Evolutionary conservation across 2,329 filamentous ascomycete species (phyloP).

Genomic region (Ceratocystis albifundus): DNA sequence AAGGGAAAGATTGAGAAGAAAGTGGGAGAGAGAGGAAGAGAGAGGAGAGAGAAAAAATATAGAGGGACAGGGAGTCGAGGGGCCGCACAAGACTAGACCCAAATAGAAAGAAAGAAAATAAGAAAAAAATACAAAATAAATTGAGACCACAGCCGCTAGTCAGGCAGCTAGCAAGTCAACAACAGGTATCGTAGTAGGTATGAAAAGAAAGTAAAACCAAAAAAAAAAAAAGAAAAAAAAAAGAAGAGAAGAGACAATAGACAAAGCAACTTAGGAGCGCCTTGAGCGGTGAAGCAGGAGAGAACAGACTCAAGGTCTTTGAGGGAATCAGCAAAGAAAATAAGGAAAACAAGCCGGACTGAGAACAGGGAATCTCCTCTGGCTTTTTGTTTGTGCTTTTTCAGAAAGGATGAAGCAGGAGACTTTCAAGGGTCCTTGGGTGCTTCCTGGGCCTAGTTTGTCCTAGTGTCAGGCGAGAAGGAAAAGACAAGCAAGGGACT

Average conservation of each 20-base stretch:
- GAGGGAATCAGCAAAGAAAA: not conserved
- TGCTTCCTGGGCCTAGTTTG: constrained; percentile 5
- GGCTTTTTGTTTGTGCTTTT: constrained; percentile 3
- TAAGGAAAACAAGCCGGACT: not conserved
- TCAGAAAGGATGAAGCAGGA: constrained; percentile 1
- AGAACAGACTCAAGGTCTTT: not conserved
- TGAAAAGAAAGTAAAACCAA: constrained; percentile 3
- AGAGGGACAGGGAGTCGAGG: not conserved
- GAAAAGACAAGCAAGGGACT: constrained; percentile 11
- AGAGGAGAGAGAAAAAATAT: not conserved
- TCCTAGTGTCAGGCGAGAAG: constrained; percentile 7
- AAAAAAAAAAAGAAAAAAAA: not conserved
- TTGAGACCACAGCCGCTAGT: constrained; percentile 4
- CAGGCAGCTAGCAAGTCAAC: not conserved
- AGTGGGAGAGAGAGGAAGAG: not conserved
- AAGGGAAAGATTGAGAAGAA: not conserved
- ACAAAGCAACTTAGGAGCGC: constrained; percentile 10
- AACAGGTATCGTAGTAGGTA: not conserved
- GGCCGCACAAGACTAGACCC: not conserved
- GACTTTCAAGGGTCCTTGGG: not conserved
- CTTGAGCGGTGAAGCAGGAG: constrained; percentile 19
- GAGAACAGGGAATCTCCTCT: not conserved
- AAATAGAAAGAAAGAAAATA: constrained; percentile 17
- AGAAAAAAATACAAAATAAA: constrained; percentile 18
- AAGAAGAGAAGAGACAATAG: constrained; percentile 12